phyloP scores from a whole-genome alignment of 306 rosid genomes.

The Gastrolobium bilobum region DNA sequence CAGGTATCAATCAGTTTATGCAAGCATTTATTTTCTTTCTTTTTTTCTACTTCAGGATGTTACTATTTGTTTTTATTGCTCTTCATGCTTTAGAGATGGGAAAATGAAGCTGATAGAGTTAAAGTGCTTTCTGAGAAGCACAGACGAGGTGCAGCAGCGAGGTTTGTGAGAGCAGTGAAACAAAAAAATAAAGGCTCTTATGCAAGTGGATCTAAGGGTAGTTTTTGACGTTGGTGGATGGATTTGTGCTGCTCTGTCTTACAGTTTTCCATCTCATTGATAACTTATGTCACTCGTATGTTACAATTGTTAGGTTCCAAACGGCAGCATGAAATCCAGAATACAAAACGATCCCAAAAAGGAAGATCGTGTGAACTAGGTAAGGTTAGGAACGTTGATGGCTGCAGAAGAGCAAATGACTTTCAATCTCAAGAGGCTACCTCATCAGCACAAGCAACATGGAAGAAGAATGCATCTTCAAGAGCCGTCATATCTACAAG shows the following conservation, averaged over 20 bases:
- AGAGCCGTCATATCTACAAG: constrained; percentile 38
- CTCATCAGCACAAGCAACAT: constrained; percentile 44
- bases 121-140: constrained; percentile 83
- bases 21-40: not conserved
- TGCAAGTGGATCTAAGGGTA: constrained; percentile 58
- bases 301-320: constrained; percentile 53
- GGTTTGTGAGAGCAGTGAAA: constrained; percentile 62
- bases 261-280: constrained; percentile 31
- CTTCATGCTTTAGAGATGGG: constrained; percentile 70
- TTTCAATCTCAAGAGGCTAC: constrained; percentile 46
- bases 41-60: not conserved
- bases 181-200: constrained; percentile 51
- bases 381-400: constrained; percentile 49
- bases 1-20: constrained; percentile 57
- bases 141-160: constrained; percentile 76
- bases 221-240: not conserved
- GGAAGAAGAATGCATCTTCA: constrained; percentile 51
- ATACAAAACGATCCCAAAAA: constrained; percentile 47
- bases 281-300: constrained; percentile 11
- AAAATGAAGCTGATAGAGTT: constrained; percentile 72
- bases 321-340: constrained; percentile 49
- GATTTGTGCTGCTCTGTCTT: constrained; percentile 26
- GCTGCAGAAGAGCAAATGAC: constrained; percentile 23
- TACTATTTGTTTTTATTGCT: constrained; percentile 37
- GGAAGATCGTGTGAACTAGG: constrained; percentile 47